Conservation (phyloP, 2,329 filamentous ascomycete species). For the Colletotrichum sp. region DNA sequence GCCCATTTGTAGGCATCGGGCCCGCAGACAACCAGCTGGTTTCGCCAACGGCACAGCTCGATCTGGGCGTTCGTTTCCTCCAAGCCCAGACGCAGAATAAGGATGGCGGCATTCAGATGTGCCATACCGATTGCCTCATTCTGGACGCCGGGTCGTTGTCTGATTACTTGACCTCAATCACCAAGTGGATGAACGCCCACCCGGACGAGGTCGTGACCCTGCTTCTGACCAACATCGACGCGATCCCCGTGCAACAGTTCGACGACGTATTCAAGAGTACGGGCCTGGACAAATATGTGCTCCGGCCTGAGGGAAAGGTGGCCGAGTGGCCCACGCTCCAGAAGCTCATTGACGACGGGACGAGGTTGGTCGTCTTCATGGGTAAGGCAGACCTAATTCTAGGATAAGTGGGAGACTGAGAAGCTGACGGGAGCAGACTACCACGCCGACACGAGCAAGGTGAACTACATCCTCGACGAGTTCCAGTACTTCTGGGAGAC, state of each 20-base stretch:
- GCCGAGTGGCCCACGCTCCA: slow-evolving; percentile 73
- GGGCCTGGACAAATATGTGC: slow-evolving; percentile 63
- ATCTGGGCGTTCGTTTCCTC: slow-evolving; percentile 67
- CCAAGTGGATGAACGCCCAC: slow-evolving; percentile 64
- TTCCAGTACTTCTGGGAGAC: slow-evolving; percentile 77
- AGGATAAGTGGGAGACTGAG: neutral
- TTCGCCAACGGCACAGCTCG: slow-evolving; percentile 61
- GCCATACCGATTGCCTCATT: slow-evolving; percentile 67
- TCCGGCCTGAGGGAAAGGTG: slow-evolving; percentile 48
- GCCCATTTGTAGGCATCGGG: slow-evolving; percentile 63
- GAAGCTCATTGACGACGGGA: slow-evolving; percentile 65
- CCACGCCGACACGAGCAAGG: slow-evolving; percentile 48
- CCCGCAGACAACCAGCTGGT: slow-evolving; percentile 66
- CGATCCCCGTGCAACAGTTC: slow-evolving; percentile 60
- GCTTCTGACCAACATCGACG: slow-evolving; percentile 67
- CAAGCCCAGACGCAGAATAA: slow-evolving; percentile 67
- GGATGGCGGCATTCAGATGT: slow-evolving; percentile 59
- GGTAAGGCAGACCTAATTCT: slow-evolving; percentile 43
- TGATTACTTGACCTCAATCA: slow-evolving; percentile 61
- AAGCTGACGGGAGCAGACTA: slow-evolving; percentile 56
- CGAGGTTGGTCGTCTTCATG: slow-evolving; percentile 74
- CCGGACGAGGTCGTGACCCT: slow-evolving; percentile 67
- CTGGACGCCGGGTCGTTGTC: slow-evolving; percentile 64
- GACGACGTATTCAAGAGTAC: slow-evolving; percentile 58
- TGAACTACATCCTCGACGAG: slow-evolving; percentile 69